Percentiles rank a stretch among this genome's conserved stretches.
phyloP scores from a whole-genome alignment of 116 monocot genomes.

The Phalaenopsis hybrid region DNA sequence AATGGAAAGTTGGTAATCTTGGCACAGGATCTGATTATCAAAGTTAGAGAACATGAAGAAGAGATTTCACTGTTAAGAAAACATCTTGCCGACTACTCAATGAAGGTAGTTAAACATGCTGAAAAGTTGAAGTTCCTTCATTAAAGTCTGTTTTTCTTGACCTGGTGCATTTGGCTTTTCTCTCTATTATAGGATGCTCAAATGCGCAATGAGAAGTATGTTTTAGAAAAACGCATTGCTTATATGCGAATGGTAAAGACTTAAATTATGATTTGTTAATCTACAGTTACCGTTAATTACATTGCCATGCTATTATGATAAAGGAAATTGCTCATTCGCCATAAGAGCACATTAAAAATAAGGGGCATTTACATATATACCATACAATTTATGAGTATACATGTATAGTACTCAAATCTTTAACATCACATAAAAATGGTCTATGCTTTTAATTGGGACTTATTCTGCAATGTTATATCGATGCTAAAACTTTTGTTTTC shows the following conservation, averaged over 20 bases:
- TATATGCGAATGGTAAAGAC: slow-evolving; percentile 84
- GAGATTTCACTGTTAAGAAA: slow-evolving; percentile 80
- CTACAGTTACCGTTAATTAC: too few relatives aligned
- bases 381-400: too few relatives aligned
- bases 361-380: background rate
- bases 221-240: slow-evolving; percentile 85
- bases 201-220: slow-evolving; percentile 73
- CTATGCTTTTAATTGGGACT: background rate
- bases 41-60: slow-evolving; percentile 78
- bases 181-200: slow-evolving; percentile 63
- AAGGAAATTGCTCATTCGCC: background rate
- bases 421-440: background rate
- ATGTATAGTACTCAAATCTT: too few relatives aligned
- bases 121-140: background rate
- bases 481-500: slow-evolving; percentile 13
- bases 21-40: slow-evolving; percentile 64
- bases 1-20: slow-evolving; percentile 13
- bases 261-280: background rate
- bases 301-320: background rate
- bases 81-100: slow-evolving; percentile 79
- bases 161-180: background rate
- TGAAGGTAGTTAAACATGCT: slow-evolving; percentile 45
- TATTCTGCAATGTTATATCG: background rate
- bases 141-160: background rate
- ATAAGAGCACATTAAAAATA: background rate